Percentiles rank a stretch among this genome's conserved stretches.
Evolutionary conservation across 140 eudicot genomes (phyloP).

Genomic region (Oenanthe javanica): DNA sequence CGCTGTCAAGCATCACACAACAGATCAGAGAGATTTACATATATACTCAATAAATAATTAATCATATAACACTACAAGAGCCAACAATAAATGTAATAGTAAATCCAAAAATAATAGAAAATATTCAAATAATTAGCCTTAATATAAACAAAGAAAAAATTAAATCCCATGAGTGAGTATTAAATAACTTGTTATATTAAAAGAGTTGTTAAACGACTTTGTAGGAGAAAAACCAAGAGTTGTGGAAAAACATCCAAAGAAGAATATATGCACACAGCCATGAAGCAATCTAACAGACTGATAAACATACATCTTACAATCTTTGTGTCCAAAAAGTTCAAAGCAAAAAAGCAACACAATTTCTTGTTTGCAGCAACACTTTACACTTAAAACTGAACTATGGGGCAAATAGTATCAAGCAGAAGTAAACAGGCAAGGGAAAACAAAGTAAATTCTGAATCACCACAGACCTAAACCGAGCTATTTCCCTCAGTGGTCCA

Average conservation of each 20-base stretch:
- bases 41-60: neutral
- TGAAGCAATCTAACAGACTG: no score
- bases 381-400: neutral
- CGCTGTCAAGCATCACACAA: slow-evolving; percentile 17
- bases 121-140: neutral
- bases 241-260: neutral
- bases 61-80: neutral
- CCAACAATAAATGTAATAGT: neutral
- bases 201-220: neutral
- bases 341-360: neutral
- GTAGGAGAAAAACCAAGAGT: neutral
- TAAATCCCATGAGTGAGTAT: neutral
- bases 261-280: neutral
- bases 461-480: slow-evolving; percentile 70
- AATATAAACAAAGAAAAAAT: neutral
- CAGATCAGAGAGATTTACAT: neutral
- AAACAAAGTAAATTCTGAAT: neutral
- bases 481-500: slow-evolving; percentile 91
- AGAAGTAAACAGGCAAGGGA: no score
- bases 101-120: neutral
- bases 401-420: neutral
- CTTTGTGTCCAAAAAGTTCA: neutral
- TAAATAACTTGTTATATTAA: neutral
- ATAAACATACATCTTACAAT: neutral
- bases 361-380: neutral